phyloP scores from a whole-genome alignment of 2,329 filamentous ascomycete genomes.

The Rutstroemia sydowiana region DNA sequence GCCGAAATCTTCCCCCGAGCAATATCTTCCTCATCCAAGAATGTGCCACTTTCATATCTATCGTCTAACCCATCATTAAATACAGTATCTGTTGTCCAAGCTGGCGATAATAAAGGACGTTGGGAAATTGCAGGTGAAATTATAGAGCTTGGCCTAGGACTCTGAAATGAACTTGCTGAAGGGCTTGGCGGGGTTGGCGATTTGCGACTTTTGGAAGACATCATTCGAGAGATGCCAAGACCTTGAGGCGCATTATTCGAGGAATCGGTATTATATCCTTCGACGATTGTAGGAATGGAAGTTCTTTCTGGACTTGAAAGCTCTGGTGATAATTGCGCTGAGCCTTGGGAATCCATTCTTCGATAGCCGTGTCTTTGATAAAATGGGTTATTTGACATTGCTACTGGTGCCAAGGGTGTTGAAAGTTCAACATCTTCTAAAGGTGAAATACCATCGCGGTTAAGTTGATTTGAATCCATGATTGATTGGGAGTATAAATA shows the following conservation, averaged over 20 bases:
- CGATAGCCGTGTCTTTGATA: conserved; percentile 5
- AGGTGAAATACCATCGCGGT: neutral
- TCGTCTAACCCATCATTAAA: neutral
- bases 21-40: conserved; percentile 8
- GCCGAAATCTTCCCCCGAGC: conserved; percentile 11
- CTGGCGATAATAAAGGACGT: conserved; percentile 14
- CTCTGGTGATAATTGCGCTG: conserved; percentile 1
- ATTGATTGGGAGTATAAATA: too few relatives aligned
- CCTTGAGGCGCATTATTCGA: neutral
- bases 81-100: conserved; percentile 6
- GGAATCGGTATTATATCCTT: neutral
- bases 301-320: too few relatives aligned
- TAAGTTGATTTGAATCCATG: neutral
- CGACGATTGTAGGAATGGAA: neutral
- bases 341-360: conserved; percentile 8
- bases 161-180: conserved; percentile 1
- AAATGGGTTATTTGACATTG: too few relatives aligned
- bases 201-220: neutral
- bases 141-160: neutral
- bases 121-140: neutral
- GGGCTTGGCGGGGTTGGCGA: conserved; percentile 1
- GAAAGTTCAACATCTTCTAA: neutral
- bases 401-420: neutral
- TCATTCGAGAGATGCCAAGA: conserved; percentile 5
- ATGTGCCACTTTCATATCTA: neutral